Percentiles rank a stretch among this genome's conserved stretches.
Evolutionary conservation across 2,329 filamentous ascomycete species (phyloP).

Genomic region (Bipolaris zeicola): DNA sequence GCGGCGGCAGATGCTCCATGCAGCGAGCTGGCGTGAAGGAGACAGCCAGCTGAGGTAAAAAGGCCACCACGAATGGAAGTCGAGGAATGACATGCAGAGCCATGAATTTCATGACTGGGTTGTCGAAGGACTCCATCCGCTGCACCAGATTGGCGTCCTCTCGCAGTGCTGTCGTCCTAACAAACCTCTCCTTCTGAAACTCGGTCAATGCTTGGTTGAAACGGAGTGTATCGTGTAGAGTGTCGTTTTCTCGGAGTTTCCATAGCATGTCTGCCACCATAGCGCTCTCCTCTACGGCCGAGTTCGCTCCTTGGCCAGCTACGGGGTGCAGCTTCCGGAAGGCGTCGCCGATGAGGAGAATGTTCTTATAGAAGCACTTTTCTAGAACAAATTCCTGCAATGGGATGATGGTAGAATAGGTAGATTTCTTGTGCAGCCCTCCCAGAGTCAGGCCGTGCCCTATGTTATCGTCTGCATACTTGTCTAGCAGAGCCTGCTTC

Average conservation of each 20-base stretch:
- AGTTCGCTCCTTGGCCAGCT: not conserved
- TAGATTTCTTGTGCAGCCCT: constrained; percentile 4
- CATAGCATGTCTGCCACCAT: not conserved
- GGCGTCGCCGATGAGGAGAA: not conserved
- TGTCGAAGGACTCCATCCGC: not conserved
- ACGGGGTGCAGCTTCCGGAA: not conserved
- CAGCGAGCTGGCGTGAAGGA: too few species aligned
- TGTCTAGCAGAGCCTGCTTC: constrained; percentile 3
- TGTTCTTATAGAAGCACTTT: not conserved
- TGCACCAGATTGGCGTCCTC: not conserved
- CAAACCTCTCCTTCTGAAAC: not conserved
- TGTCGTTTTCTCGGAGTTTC: not conserved
- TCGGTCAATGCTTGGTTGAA: not conserved
- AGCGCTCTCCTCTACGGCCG: not conserved
- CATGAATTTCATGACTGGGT: not conserved
- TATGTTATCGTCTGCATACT: constrained; percentile 2
- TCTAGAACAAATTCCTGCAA: not conserved
- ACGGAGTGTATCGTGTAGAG: not conserved
- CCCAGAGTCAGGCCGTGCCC: constrained; percentile 3
- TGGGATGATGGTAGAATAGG: constrained; percentile 3
- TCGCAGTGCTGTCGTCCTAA: not conserved
- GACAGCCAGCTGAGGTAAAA: too few species aligned
- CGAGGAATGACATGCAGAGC: too few species aligned
- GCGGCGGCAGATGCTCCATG: too few species aligned
- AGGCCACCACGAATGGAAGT: too few species aligned